phyloP scores from a whole-genome alignment of 495 filamentous ascomycete species.

The Astrothelium macrocarpum region DNA sequence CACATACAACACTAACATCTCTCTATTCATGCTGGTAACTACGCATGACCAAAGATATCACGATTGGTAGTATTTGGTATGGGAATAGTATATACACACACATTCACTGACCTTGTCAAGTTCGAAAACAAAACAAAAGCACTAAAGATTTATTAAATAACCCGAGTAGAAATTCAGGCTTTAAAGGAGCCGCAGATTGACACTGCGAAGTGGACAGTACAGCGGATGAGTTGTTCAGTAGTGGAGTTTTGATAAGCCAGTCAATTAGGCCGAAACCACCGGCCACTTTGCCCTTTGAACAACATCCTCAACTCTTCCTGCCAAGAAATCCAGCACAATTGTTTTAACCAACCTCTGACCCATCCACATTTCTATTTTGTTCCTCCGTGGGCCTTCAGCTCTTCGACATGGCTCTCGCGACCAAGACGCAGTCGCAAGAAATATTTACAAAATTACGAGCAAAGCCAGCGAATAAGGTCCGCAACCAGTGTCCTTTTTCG shows the following conservation, averaged over 20 bases:
- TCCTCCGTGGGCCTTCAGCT: slow-evolving; percentile 12
- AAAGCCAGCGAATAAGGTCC: slow-evolving; percentile 87
- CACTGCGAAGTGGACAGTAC: not conserved
- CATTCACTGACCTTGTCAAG: too few relatives aligned
- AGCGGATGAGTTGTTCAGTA: too few relatives aligned
- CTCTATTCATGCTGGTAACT: too few relatives aligned
- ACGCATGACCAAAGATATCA: too few relatives aligned
- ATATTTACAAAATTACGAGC: slow-evolving; percentile 96
- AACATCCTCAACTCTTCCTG: not conserved
- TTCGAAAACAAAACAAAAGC: too few relatives aligned
- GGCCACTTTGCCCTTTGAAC: slow-evolving; percentile 6
- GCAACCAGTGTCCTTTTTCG: slow-evolving; percentile 28
- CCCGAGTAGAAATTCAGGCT: too few relatives aligned
- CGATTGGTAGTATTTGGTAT: too few relatives aligned
- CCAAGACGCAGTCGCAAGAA: slow-evolving; percentile 90
- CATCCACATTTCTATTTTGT: slow-evolving; percentile 10
- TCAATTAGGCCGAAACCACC: not conserved
- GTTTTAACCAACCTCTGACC: not conserved
- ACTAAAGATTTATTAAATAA: too few relatives aligned
- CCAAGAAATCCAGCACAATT: not conserved
- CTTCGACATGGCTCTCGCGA: slow-evolving; percentile 67
- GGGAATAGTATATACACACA: too few relatives aligned
- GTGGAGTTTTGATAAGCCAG: not conserved
- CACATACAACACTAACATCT: too few relatives aligned
- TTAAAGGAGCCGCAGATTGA: not conserved